These are phyloP conservation scores for Toxoplasma gondii DNA, from an alignment of 169 alveolate species.

Conservation along the genomic window DNA sequence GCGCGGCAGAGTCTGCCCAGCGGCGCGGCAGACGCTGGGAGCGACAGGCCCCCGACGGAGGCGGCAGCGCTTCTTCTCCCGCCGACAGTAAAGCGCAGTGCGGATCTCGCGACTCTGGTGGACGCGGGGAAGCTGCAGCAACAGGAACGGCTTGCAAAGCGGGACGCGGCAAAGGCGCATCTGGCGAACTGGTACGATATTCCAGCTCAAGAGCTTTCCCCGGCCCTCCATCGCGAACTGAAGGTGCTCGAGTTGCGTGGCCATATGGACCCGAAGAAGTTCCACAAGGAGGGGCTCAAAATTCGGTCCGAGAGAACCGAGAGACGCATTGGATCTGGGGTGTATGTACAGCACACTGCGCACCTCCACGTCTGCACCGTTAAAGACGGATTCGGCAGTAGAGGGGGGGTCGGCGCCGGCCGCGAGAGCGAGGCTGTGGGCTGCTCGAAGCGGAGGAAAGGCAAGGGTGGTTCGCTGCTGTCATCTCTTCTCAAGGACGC, in stretches of 20 bases:
- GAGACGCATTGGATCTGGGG: neutral
- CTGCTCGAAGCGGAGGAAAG: neutral
- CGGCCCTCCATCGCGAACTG: conserved; percentile 34
- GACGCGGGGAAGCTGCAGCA: neutral
- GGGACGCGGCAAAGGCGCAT: neutral
- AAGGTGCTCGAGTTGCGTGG: conserved; percentile 49
- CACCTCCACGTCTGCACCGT: conserved; percentile 3
- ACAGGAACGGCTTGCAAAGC: neutral
- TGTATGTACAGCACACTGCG: conserved; percentile 19
- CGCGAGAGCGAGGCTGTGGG: conserved; percentile 12
- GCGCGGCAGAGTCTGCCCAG: too few species aligned
- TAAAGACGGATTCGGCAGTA: conserved; percentile 2
- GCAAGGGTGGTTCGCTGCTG: neutral
- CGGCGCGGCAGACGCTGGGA: neutral
- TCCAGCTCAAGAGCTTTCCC: conserved; percentile 15
- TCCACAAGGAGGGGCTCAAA: conserved; percentile 24
- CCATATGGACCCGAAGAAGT: conserved; percentile 11
- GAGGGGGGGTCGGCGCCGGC: neutral
- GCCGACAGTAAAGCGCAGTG: neutral
- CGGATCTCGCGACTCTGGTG: neutral
- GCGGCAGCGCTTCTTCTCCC: neutral
- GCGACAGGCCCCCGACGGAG: neutral
- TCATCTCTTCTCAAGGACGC: neutral
- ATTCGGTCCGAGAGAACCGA: neutral
- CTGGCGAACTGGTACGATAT: neutral